Evolutionary conservation across 106 monocot genomes (phyloP), one percentile per base, ranked within the genome.

Genomic region (Iris macrosiphon): DNA sequence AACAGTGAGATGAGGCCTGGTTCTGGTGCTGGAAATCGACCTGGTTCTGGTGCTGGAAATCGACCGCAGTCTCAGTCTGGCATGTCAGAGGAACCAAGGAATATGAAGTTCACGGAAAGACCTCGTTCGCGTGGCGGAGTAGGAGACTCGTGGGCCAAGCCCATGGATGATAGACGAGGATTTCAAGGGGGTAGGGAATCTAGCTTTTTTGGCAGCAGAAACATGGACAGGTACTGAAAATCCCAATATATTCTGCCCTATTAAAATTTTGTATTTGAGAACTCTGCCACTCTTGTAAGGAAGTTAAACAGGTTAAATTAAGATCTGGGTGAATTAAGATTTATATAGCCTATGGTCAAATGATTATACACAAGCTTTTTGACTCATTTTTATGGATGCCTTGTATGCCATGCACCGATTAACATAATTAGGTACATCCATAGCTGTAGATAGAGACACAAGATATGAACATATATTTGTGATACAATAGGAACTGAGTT

Each of bases 51-150:
- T 54, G 69, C 73, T 2, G 81, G 79, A 2, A 71, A 78, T 30
- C 60, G 76, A 39, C 79, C 69, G 32, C 63, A 76, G 50, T 83
- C 88, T 41, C 78, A 73, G 57, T 71, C 79, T 40, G 75, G 75
- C 26, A 63, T 50, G 14, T 74, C 70, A 47, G 85, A 89, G 17
- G 89, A 85, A 7, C 38, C 67, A 17, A 80, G 77, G 26, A 64
- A 50, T 38, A 34, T 29, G n/a, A 78, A 78, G 24, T 67, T 59
- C 23, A 28, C 53, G 11, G 90, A 87, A 26, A 89, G 96, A 39
- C 89, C 90, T 47, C 40, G 66, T 49, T 91, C 98, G 8, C 83
- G 71, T 62, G 80, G 83, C 24, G 71, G 82, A 40, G 71, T 52
- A 19, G 62, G 76, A 31, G 82, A 89, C 13, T 25, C 63, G 3